Conservation (phyloP, 108 stramenopile species). For the Stephanodiscus minutulus region DNA sequence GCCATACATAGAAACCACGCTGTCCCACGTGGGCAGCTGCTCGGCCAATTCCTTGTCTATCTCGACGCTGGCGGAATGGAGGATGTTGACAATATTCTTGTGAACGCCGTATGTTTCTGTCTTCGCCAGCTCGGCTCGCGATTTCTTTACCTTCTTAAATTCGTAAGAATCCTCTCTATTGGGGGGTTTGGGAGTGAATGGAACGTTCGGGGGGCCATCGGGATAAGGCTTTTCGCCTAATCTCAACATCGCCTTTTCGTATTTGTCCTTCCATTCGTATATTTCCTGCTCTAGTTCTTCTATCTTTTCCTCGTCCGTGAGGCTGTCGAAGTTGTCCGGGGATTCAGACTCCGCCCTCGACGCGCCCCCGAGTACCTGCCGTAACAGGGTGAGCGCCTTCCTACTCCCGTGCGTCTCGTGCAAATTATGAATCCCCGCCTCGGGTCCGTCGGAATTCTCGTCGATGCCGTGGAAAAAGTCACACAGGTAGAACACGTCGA, state of each 20-base stretch:
- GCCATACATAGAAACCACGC: slow-evolving; percentile 61
- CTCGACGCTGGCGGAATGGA: slow-evolving; percentile 50
- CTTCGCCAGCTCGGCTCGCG: background rate
- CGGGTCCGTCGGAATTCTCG: slow-evolving; percentile 16
- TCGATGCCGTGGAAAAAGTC: slow-evolving; percentile 14
- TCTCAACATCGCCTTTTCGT: slow-evolving; percentile 32
- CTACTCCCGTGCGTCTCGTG: slow-evolving; percentile 16
- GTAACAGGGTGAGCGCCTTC: slow-evolving; percentile 1
- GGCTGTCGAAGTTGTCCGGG: slow-evolving; percentile 1
- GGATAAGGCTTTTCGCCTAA: background rate
- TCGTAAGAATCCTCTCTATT: slow-evolving; percentile 10
- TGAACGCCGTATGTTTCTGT: slow-evolving; percentile 38
- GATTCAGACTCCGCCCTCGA: background rate
- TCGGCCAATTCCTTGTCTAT: slow-evolving; percentile 55
- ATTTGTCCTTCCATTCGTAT: slow-evolving; percentile 19
- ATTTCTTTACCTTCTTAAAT: slow-evolving; percentile 12
- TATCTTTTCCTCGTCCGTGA: slow-evolving; percentile 17
- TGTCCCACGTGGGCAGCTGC: slow-evolving; percentile 65
- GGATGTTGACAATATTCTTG: slow-evolving; percentile 54
- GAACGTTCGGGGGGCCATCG: background rate
- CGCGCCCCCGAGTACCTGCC: slow-evolving; percentile 12
- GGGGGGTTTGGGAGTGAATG: slow-evolving; percentile 14
- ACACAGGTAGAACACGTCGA: slow-evolving; percentile 20
- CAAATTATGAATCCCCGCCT: slow-evolving; percentile 37
- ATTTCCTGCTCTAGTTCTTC: slow-evolving; percentile 25